A percentile compares a stretch with the other conserved stretches of the same genome.
Evolutionary conservation across 2,329 filamentous ascomycete genomes (phyloP).

Genomic region (Xylaria sp.): DNA sequence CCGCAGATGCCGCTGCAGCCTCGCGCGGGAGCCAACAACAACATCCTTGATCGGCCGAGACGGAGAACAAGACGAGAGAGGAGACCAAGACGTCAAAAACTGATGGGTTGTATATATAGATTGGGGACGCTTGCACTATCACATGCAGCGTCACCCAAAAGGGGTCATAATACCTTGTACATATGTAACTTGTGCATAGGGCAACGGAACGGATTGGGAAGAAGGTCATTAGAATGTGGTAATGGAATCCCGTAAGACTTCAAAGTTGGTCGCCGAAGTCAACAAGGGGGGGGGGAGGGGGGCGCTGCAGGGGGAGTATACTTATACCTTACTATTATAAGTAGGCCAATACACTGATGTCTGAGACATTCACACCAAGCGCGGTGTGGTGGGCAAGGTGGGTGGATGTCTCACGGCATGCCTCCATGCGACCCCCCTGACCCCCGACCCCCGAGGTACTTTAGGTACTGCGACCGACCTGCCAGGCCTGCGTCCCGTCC

Average conservation of each 20-base stretch:
- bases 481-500: too few relatives aligned
- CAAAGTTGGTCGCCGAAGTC: neutral
- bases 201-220: neutral
- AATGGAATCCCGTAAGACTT: neutral
- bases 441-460: neutral
- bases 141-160: slow-evolving; percentile 5
- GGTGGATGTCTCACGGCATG: neutral
- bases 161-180: slow-evolving; percentile 12
- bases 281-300: too few relatives aligned
- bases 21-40: slow-evolving; percentile 24
- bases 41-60: slow-evolving; percentile 16
- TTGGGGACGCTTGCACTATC: neutral
- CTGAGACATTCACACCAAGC: neutral
- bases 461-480: neutral
- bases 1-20: slow-evolving; percentile 32
- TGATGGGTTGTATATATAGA: neutral
- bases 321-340: too few relatives aligned
- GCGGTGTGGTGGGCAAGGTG: neutral
- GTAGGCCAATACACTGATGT: neutral
- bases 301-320: too few relatives aligned
- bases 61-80: too few relatives aligned
- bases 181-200: slow-evolving; percentile 7
- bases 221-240: neutral
- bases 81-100: neutral
- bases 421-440: too few relatives aligned